Percentiles rank a stretch among this genome's conserved stretches.
Evolutionary conservation across 805 yeast species (phyloP).

Genomic region (Ogataea corticis): DNA sequence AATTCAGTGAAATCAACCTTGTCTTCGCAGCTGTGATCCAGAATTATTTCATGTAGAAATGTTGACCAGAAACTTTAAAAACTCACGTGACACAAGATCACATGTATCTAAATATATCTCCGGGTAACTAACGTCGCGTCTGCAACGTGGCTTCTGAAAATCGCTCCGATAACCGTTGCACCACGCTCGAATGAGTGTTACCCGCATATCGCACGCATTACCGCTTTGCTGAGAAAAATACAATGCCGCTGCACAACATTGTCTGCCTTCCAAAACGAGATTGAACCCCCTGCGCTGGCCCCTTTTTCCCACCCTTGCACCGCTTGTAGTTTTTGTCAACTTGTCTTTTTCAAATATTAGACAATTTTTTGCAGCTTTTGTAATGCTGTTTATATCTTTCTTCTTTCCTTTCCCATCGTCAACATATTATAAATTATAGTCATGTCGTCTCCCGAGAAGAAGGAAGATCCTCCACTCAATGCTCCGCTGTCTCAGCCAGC

Average conservation of each 20-base stretch:
- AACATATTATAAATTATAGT: neutral
- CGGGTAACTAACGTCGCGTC: neutral
- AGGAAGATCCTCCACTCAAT: conserved; percentile 27
- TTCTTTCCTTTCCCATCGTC: neutral
- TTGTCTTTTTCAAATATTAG: conserved; percentile 1
- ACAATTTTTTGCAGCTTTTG: neutral
- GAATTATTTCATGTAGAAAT: too few species aligned
- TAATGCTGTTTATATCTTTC: conserved; percentile 1
- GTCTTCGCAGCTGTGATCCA: neutral
- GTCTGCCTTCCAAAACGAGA: too few species aligned
- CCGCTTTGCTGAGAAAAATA: neutral
- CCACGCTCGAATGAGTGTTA: neutral
- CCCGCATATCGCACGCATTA: neutral
- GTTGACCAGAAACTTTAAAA: neutral
- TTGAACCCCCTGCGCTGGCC: neutral
- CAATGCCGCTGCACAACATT: too few species aligned
- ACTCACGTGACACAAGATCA: neutral
- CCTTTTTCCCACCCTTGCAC: neutral
- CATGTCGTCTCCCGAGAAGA: conserved; percentile 29
- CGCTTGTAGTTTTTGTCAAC: conserved; percentile 3
- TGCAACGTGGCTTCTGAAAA: neutral
- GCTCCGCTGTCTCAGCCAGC: conserved; percentile 18
- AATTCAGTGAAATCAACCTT: too few species aligned
- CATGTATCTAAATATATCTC: neutral
- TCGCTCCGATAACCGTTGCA: neutral